Evolutionary conservation across 1,284 basidiomycete genomes (phyloP).

Genomic region (Taiwanofungus camphoratus): DNA sequence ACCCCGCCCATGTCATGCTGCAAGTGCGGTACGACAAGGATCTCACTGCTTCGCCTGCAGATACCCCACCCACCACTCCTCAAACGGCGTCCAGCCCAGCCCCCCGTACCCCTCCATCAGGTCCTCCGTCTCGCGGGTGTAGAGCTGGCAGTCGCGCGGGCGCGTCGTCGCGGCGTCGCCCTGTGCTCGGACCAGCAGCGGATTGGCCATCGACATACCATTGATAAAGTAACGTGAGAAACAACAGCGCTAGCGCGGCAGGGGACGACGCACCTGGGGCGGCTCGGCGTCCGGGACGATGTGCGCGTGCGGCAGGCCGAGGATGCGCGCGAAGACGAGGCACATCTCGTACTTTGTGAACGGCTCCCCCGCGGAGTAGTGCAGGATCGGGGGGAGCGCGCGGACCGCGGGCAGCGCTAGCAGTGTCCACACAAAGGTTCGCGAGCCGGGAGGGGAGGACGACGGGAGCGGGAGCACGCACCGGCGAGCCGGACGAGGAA

Average conservation of each 20-base stretch:
- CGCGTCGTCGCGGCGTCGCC: conserved; percentile 56
- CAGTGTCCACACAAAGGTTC: background rate
- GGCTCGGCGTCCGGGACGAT: conserved; percentile 62
- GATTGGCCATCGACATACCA: background rate
- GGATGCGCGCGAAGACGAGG: conserved; percentile 63
- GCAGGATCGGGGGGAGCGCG: conserved; percentile 58
- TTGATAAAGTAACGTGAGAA: background rate
- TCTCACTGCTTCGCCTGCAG: conserved; percentile 23
- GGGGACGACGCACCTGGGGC: conserved; percentile 35
- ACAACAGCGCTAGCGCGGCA: background rate
- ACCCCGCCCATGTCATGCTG: too few relatives aligned
- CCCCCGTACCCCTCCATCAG: conserved; percentile 48
- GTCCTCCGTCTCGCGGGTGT: conserved; percentile 61
- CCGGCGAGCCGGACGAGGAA: conserved; percentile 67
- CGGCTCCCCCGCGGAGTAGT: conserved; percentile 70
- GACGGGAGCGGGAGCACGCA: conserved; percentile 26
- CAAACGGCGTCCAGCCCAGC: conserved; percentile 59
- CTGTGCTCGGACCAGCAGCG: background rate
- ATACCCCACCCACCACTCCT: conserved; percentile 65
- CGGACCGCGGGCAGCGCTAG: conserved; percentile 25
- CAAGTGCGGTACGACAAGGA: too few relatives aligned
- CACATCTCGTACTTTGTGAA: conserved; percentile 87
- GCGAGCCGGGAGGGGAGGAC: background rate
- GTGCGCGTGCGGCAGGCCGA: conserved; percentile 58
- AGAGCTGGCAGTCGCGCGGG: conserved; percentile 67